phyloP scores from a whole-genome alignment of 495 filamentous ascomycete species.

The Penicillium riverlandense region DNA sequence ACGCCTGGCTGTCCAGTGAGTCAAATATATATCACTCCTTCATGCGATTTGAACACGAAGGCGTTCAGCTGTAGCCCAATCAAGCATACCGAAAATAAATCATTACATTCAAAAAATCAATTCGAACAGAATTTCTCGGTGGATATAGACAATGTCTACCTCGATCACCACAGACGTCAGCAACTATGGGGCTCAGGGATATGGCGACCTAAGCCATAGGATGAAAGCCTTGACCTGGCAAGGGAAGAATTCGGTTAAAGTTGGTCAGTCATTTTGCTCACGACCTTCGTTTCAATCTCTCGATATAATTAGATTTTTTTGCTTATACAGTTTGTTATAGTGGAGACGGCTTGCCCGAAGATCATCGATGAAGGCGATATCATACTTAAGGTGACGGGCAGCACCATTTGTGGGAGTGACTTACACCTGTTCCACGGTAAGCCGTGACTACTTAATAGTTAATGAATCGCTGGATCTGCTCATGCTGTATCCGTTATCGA shows the following conservation, averaged over 20 bases:
- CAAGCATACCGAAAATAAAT: slow-evolving; percentile 2
- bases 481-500: too few species aligned
- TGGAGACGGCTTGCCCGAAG: slow-evolving; percentile 59
- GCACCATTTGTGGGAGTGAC: slow-evolving; percentile 82
- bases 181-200: slow-evolving; percentile 18
- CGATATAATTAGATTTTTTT: background rate
- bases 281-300: background rate
- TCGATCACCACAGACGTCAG: slow-evolving; percentile 22
- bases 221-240: slow-evolving; percentile 24
- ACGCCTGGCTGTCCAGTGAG: background rate
- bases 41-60: background rate
- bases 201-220: slow-evolving; percentile 10
- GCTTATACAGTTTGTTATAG: slow-evolving; percentile 11
- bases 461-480: background rate
- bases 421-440: slow-evolving; percentile 70
- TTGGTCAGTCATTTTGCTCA: slow-evolving; percentile 17
- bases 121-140: slow-evolving; percentile 1
- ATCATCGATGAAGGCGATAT: slow-evolving; percentile 71
- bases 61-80: background rate
- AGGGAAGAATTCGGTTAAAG: slow-evolving; percentile 31
- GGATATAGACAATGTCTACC: slow-evolving; percentile 5
- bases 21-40: background rate
- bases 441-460: background rate
- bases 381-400: slow-evolving; percentile 78
- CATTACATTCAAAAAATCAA: slow-evolving; percentile 3